These are phyloP conservation scores for Passiflora organensis DNA, from an alignment of 345 rosid genomes.

Conservation along the genomic window DNA sequence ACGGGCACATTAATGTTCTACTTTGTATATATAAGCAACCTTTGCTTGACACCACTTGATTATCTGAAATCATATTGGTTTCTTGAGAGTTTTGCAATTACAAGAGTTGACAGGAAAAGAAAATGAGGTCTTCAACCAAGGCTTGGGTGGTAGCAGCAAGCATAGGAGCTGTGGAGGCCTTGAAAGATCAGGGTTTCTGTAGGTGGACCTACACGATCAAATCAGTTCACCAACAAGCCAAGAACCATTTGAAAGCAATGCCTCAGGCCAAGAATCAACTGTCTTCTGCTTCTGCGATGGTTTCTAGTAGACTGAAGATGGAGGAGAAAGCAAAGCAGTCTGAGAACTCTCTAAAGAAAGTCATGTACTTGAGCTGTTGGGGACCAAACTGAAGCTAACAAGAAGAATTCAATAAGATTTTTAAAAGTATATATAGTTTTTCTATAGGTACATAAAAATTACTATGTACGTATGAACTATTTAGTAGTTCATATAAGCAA, in stretches of 20 bases:
- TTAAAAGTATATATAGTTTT: too few species aligned
- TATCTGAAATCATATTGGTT: too few species aligned
- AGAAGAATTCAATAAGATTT: neutral
- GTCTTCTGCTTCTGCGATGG: conserved; percentile 16
- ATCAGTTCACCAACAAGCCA: conserved; percentile 29
- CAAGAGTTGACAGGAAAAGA: too few species aligned
- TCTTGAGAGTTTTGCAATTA: too few species aligned
- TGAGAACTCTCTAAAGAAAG: conserved; percentile 6
- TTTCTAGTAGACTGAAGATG: neutral
- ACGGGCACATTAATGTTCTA: too few species aligned
- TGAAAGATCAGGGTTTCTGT: conserved; percentile 9
- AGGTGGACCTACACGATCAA: conserved; percentile 21
- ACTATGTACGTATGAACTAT: too few species aligned
- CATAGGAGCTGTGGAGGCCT: conserved; percentile 13
- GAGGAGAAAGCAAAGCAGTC: conserved; percentile 7
- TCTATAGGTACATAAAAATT: too few species aligned
- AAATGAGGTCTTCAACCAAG: conserved; percentile 1
- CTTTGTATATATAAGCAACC: too few species aligned
- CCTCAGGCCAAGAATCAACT: conserved; percentile 29
- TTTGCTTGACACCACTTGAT: too few species aligned
- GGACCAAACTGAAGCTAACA: neutral
- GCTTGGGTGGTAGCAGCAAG: conserved; percentile 8
- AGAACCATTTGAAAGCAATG: conserved; percentile 16
- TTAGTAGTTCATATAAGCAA: too few species aligned
- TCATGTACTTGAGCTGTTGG: conserved; percentile 13